phyloP scores from a whole-genome alignment of 2,329 filamentous ascomycete species.

The Aspergillus pseudotamarii region DNA sequence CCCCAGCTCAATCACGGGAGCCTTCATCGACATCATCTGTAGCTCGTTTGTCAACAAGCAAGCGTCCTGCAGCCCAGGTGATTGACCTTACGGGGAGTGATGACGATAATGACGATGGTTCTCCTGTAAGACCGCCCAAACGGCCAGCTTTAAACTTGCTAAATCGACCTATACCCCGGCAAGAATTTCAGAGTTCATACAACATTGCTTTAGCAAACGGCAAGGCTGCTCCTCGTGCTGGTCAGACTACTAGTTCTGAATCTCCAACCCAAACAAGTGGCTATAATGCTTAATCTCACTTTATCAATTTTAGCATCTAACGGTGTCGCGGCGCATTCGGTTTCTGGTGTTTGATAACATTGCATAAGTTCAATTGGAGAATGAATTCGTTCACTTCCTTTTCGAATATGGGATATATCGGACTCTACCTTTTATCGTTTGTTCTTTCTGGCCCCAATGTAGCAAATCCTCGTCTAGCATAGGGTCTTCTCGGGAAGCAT shows the following conservation, averaged over 20 bases:
- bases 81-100: conserved; percentile 57
- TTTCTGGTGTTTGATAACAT: conserved; percentile 9
- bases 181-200: conserved; percentile 26
- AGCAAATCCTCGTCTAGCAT: background rate
- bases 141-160: conserved; percentile 30
- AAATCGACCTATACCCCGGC: conserved; percentile 25
- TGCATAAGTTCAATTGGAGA: conserved; percentile 10
- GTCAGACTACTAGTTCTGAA: conserved; percentile 20
- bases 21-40: conserved; percentile 43
- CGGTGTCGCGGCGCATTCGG: conserved; percentile 23
- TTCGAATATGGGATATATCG: background rate
- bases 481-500: background rate
- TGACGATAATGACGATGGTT: conserved; percentile 54
- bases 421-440: background rate
- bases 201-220: conserved; percentile 25
- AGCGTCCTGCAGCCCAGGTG: conserved; percentile 52
- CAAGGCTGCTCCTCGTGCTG: conserved; percentile 20
- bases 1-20: conserved; percentile 41
- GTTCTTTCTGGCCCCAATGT: background rate
- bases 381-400: background rate
- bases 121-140: conserved; percentile 41
- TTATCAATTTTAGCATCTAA: conserved; percentile 19
- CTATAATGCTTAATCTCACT: conserved; percentile 20
- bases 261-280: conserved; percentile 13
- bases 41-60: conserved; percentile 41